Conservation (phyloP, 2,329 filamentous ascomycete genomes). For the Colletotrichum coccodes region DNA sequence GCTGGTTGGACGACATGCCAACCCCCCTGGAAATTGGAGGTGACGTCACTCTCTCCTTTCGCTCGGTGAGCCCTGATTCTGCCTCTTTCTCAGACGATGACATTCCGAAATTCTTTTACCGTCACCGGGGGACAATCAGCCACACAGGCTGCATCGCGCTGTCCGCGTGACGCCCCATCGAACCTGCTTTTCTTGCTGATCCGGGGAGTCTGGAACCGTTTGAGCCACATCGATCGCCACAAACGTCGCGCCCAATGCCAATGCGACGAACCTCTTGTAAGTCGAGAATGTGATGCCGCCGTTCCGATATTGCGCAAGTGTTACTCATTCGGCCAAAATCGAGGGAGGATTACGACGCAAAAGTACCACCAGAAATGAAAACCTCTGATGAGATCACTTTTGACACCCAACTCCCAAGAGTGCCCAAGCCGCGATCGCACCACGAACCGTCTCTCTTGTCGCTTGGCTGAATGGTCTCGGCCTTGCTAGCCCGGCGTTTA, state of each 20-base stretch:
- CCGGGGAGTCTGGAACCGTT: constrained; percentile 4
- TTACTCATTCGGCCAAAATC: background rate
- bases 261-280: background rate
- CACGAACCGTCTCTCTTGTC: background rate
- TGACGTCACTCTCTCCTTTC: constrained; percentile 24
- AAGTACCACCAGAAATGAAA: background rate
- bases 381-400: background rate
- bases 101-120: background rate
- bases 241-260: constrained; percentile 13
- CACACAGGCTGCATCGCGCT: constrained; percentile 15
- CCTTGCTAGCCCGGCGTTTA: background rate
- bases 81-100: constrained; percentile 23
- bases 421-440: background rate
- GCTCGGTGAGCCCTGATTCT: background rate
- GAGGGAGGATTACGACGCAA: background rate
- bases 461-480: background rate
- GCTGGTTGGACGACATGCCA: constrained; percentile 13
- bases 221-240: constrained; percentile 32
- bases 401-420: background rate
- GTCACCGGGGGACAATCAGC: constrained; percentile 6
- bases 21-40: background rate
- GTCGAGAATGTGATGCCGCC: constrained; percentile 4
- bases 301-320: constrained; percentile 1
- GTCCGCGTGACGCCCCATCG: constrained; percentile 26
- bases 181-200: constrained; percentile 8